phyloP scores from a whole-genome alignment of 2,329 filamentous ascomycete genomes.

The Fusarium robinianum region DNA sequence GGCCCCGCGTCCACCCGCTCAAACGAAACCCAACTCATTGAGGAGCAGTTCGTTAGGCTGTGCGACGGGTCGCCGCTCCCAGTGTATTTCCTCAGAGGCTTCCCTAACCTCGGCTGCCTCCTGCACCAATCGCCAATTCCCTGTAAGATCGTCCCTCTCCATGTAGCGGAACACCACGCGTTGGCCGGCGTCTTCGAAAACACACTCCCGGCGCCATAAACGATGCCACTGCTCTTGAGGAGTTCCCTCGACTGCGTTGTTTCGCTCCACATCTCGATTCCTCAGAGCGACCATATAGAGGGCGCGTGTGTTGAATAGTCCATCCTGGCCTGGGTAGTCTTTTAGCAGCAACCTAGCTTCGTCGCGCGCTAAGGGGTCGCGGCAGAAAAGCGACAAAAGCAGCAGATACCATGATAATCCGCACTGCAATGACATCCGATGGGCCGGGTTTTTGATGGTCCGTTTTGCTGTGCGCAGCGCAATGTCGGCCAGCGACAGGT shows the following conservation, averaged over 20 bases:
- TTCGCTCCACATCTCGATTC: slow-evolving; percentile 36
- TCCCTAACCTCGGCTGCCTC: slow-evolving; percentile 19
- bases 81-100: slow-evolving; percentile 17
- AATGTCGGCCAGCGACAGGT: slow-evolving; percentile 38
- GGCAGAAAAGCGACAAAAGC: slow-evolving; percentile 36
- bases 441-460: slow-evolving; percentile 21
- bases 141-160: slow-evolving; percentile 26
- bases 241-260: slow-evolving; percentile 37
- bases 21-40: slow-evolving; percentile 16
- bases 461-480: slow-evolving; percentile 23
- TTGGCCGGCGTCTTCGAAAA: slow-evolving; percentile 43
- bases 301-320: slow-evolving; percentile 37
- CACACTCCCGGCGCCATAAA: slow-evolving; percentile 41
- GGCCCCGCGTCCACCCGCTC: no score
- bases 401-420: slow-evolving; percentile 34
- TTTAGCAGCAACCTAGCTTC: slow-evolving; percentile 39
- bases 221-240: slow-evolving; percentile 40
- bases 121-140: slow-evolving; percentile 27
- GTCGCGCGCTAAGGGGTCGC: slow-evolving; percentile 40
- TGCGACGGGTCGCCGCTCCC: slow-evolving; percentile 24
- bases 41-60: slow-evolving; percentile 21
- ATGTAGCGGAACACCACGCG: slow-evolving; percentile 40
- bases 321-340: slow-evolving; percentile 43
- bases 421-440: slow-evolving; percentile 36
- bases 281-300: slow-evolving; percentile 36